phyloP scores from a whole-genome alignment of 352 stramenopile genomes.

The Globisporangium alternatum region DNA sequence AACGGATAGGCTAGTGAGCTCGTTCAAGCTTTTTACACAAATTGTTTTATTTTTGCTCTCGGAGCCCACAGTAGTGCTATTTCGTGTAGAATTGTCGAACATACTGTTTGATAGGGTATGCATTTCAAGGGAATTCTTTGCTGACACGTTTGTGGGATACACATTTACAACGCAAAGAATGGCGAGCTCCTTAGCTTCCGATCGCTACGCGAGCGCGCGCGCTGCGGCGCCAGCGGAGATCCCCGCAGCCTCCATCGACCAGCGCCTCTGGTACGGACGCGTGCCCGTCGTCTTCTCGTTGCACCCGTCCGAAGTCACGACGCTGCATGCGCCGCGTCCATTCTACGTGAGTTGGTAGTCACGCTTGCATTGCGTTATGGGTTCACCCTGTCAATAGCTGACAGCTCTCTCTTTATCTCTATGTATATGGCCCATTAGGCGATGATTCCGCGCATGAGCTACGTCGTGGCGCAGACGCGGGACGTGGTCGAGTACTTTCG shows the following conservation, averaged over 20 bases:
- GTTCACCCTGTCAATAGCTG: background rate
- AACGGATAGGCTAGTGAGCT: too few species aligned
- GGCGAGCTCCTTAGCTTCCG: background rate
- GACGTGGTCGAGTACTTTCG: slow-evolving; percentile 78
- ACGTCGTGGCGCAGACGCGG: slow-evolving; percentile 67
- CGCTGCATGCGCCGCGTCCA: slow-evolving; percentile 66
- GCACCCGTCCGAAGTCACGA: slow-evolving; percentile 73
- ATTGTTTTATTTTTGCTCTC: too few species aligned
- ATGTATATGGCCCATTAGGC: slow-evolving; percentile 30
- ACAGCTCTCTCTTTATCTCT: background rate
- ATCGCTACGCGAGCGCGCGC: background rate
- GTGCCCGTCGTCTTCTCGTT: slow-evolving; percentile 79
- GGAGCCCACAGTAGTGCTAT: too few species aligned
- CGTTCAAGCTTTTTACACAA: too few species aligned
- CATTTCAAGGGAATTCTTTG: too few species aligned
- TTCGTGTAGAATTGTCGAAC: too few species aligned
- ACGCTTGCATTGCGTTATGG: background rate
- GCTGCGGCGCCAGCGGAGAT: background rate
- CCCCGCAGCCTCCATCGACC: slow-evolving; percentile 2
- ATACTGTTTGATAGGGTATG: too few species aligned
- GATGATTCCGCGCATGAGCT: slow-evolving; percentile 83
- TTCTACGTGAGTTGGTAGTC: slow-evolving; percentile 60
- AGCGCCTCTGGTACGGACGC: slow-evolving; percentile 58
- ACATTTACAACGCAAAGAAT: background rate
- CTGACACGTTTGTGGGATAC: background rate